Conservation (phyloP, 2,329 filamentous ascomycete species). For the Rutstroemia sp. region DNA sequence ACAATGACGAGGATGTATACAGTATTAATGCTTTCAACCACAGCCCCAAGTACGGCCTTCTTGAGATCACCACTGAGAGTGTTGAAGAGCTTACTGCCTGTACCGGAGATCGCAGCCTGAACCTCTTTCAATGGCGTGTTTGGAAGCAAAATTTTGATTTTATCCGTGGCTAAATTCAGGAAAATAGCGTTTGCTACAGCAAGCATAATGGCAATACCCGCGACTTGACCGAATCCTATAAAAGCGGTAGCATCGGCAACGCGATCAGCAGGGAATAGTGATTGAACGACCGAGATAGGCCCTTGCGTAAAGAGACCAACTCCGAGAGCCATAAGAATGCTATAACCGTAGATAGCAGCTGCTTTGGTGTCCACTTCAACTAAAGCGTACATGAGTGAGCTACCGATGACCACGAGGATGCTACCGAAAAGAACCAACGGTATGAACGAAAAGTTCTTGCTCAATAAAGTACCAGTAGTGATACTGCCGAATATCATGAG, state of each 20-base stretch:
- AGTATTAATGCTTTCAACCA: slow-evolving; percentile 24
- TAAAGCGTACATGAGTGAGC: slow-evolving; percentile 11
- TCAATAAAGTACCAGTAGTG: slow-evolving; percentile 26
- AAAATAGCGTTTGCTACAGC: slow-evolving; percentile 31
- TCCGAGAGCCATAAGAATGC: slow-evolving; percentile 33
- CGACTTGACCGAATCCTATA: slow-evolving; percentile 29
- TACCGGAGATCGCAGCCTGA: slow-evolving; percentile 18
- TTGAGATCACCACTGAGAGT: neutral
- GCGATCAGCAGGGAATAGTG: slow-evolving; percentile 6
- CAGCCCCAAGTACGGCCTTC: slow-evolving; percentile 20
- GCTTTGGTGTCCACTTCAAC: neutral
- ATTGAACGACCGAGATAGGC: neutral
- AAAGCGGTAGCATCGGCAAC: slow-evolving; percentile 29
- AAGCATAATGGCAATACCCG: slow-evolving; percentile 29
- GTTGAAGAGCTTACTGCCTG: slow-evolving; percentile 5
- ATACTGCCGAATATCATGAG: slow-evolving; percentile 20
- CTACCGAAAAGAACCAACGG: neutral
- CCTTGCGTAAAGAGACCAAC: slow-evolving; percentile 21
- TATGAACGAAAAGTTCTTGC: slow-evolving; percentile 24
- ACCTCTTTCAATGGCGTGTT: slow-evolving; percentile 17
- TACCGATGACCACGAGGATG: neutral
- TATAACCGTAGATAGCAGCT: slow-evolving; percentile 25
- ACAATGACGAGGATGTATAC: slow-evolving; percentile 28
- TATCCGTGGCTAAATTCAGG: slow-evolving; percentile 26
- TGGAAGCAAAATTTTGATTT: slow-evolving; percentile 22